phyloP scores from a whole-genome alignment of 2,329 filamentous ascomycete genomes.

The Botrytis squamosa region DNA sequence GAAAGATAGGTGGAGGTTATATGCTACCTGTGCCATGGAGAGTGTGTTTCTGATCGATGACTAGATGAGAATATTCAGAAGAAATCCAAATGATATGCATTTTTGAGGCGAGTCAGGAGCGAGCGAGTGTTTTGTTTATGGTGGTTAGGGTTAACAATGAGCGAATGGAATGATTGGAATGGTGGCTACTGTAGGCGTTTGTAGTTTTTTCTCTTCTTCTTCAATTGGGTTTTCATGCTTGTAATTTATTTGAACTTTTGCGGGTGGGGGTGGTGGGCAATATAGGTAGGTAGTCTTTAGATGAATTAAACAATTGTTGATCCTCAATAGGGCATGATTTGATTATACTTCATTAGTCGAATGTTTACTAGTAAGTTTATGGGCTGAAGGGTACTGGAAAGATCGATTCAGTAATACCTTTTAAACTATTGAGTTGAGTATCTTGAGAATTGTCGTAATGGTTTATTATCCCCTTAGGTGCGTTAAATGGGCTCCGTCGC shows the following conservation, averaged over 20 bases:
- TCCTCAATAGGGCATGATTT: background rate
- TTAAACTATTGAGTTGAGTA: too few relatives aligned
- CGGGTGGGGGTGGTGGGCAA: background rate
- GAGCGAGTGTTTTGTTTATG: slow-evolving; percentile 8
- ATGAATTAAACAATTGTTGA: background rate
- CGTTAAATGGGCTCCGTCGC: too few relatives aligned
- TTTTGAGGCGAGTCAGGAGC: slow-evolving; percentile 7
- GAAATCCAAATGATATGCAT: slow-evolving; percentile 12
- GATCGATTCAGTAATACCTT: too few relatives aligned
- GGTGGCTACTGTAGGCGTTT: background rate
- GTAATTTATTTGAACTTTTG: slow-evolving; percentile 5
- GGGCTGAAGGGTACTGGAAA: too few relatives aligned
- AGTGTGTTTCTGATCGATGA: background rate
- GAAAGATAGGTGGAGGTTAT: slow-evolving; percentile 38
- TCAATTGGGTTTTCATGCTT: background rate
- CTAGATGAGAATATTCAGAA: background rate
- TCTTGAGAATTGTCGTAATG: too few relatives aligned
- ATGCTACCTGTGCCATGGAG: background rate
- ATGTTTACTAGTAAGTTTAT: too few relatives aligned
- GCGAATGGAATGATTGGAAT: background rate
- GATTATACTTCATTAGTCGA: too few relatives aligned
- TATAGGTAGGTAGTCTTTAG: background rate
- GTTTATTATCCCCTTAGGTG: too few relatives aligned
- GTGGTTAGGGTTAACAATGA: background rate
- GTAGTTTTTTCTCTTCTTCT: background rate